Evolutionary conservation across 2,329 filamentous ascomycete genomes (phyloP), one percentile per base, ranked within the genome.

Genomic region (Pyrenophora graminea): DNA sequence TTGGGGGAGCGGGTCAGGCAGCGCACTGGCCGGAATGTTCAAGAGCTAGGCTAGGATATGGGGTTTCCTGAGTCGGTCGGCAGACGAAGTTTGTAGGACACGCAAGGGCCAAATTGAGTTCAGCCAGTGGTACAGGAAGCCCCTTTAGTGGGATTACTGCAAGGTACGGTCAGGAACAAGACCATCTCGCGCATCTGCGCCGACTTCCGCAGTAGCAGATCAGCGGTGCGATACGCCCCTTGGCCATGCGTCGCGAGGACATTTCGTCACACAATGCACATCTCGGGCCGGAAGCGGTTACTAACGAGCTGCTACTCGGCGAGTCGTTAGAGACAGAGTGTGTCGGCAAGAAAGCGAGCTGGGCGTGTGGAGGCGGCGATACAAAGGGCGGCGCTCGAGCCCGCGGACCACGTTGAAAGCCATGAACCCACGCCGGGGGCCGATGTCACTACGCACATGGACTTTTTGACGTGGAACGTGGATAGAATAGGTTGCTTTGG

Each of bases 71-170:
- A 58, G 61, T 56, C 45, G 42, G 53, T 55, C 39, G 51, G 49
- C 46, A 53, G 53, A 58, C 54, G 49, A 58, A 58, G 52, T 47
- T 54, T 57, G 65, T 66, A 52, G 51, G 51, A 69, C 63, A 39
- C 51, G 46, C 53, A 44, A 54, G 48, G 48, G 55, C 59, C 48
- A 58, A 56, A 63, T 69, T 63, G 61, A 64, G 60, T 54, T 60
- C 49, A n/a, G 56, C 45, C 49, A 59, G 63, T 70, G 37, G 59
- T 65, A 68, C 65, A 13, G 39, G 58, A 45, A 48, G 55, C 61
- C 59, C 59, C 58, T 55, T 50, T 50, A 59, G 68, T 71, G 69
- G 68, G 70, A 71, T 50, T 51, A 58, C 69, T 71, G 70, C 69
- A 71, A 72, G 70, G 69, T 67, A 72, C 69, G 53, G 44, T 61